Percentiles rank a stretch among this genome's conserved stretches.
phyloP scores from a whole-genome alignment of 2,329 filamentous ascomycete species.

The Phyllosticta citriasiana region DNA sequence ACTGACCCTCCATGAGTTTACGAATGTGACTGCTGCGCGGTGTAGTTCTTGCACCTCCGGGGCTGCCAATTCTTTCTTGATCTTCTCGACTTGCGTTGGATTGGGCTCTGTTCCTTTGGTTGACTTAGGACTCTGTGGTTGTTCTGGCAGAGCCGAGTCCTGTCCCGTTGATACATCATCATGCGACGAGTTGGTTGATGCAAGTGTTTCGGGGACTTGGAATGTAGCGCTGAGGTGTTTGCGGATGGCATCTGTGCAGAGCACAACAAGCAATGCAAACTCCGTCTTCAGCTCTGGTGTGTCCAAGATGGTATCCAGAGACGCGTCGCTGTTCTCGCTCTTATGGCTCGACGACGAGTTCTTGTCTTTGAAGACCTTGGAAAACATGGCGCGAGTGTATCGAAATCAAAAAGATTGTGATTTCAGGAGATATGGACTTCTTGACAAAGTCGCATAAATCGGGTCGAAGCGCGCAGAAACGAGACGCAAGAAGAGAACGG shows the following conservation, averaged over 20 bases:
- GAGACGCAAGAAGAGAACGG: neutral
- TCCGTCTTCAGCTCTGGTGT: slow-evolving; percentile 34
- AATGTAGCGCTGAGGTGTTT: slow-evolving; percentile 20
- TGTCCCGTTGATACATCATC: neutral
- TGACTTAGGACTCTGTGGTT: slow-evolving; percentile 16
- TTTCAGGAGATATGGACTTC: neutral
- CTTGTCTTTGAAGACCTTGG: slow-evolving; percentile 8
- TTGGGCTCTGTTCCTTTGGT: neutral
- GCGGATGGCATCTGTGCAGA: slow-evolving; percentile 36
- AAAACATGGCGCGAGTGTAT: slow-evolving; percentile 6
- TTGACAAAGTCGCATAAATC: neutral
- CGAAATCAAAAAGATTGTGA: neutral
- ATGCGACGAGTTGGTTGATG: neutral
- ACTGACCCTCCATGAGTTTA: slow-evolving; percentile 68
- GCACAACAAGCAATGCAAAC: slow-evolving; percentile 35
- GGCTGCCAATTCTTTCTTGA: slow-evolving; percentile 34
- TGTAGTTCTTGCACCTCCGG: slow-evolving; percentile 54
- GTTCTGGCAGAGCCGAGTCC: slow-evolving; percentile 19
- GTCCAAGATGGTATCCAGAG: slow-evolving; percentile 23
- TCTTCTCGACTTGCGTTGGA: slow-evolving; percentile 30
- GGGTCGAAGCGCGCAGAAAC: neutral
- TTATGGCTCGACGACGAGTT: neutral
- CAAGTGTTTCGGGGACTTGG: slow-evolving; percentile 13
- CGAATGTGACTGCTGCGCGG: slow-evolving; percentile 58
- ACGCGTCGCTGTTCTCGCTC: neutral